These are phyloP conservation scores for Phragmites australis DNA, from an alignment of 176 grass and related monocot genomes.

Conservation along the genomic window DNA sequence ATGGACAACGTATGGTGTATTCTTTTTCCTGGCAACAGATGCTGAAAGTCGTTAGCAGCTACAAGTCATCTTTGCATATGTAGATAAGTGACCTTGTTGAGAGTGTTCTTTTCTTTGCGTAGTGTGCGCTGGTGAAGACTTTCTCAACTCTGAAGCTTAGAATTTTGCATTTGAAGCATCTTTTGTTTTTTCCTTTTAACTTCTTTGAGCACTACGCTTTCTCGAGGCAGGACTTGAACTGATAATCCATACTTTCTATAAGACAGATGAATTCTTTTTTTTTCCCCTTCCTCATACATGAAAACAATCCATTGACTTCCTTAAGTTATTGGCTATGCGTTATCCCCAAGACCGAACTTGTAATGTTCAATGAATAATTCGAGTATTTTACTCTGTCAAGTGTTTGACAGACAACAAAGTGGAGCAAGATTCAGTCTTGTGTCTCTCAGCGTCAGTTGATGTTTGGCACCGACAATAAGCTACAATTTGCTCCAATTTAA, in stretches of 20 bases:
- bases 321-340: conserved; percentile 24
- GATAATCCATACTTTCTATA: conserved; percentile 9
- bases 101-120: conserved; percentile 19
- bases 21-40: conserved; percentile 21
- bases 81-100: conserved; percentile 8
- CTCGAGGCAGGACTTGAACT: conserved; percentile 9
- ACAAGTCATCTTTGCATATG: conserved; percentile 9
- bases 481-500: not conserved
- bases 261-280: conserved; percentile 9
- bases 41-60: not conserved
- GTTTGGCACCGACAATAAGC: conserved; percentile 11
- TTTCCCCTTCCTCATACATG: conserved; percentile 3
- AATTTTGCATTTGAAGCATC: conserved; percentile 34
- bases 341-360: conserved; percentile 32
- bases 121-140: not conserved
- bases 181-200: not conserved
- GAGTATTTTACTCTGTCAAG: conserved; percentile 28
- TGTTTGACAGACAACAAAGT: conserved; percentile 4
- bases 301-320: conserved; percentile 34
- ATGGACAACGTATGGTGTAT: not conserved
- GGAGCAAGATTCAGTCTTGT: conserved; percentile 30
- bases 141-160: conserved; percentile 25
- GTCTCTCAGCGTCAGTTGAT: not conserved
- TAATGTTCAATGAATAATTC: conserved; percentile 23
- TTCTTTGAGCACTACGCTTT: conserved; percentile 16